These are phyloP conservation scores for Trichophyton mentagrophytes DNA, from an alignment of 2,329 filamentous ascomycete genomes.

Conservation along the genomic window DNA sequence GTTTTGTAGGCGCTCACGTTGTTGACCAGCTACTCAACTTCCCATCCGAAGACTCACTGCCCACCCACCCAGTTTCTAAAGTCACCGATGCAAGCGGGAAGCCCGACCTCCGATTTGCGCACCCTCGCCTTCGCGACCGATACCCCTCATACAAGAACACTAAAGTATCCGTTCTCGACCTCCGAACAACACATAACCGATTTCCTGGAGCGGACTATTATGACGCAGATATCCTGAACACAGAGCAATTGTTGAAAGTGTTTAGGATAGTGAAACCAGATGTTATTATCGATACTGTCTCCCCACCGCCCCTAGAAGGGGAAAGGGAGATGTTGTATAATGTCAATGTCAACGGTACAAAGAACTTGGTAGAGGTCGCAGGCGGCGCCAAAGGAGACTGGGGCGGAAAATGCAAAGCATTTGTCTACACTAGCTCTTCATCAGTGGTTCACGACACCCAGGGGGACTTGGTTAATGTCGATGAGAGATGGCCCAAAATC, in stretches of 20 bases:
- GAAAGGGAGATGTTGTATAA: conserved; percentile 54
- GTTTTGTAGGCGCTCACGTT: conserved; percentile 73
- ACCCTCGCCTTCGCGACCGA: conserved; percentile 27
- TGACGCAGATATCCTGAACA: conserved; percentile 65
- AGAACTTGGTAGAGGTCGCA: conserved; percentile 52
- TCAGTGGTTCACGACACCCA: conserved; percentile 76
- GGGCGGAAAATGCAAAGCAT: conserved; percentile 52
- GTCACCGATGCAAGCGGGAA: conserved; percentile 10
- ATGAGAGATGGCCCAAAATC: conserved; percentile 69
- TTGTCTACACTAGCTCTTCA: conserved; percentile 84
- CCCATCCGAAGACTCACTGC: conserved; percentile 30
- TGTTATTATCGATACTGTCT: conserved; percentile 84
- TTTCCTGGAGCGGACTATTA: conserved; percentile 51
- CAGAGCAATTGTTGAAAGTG: conserved; percentile 46
- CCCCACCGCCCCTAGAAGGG: conserved; percentile 43
- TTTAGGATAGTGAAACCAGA: conserved; percentile 59
- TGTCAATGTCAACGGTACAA: conserved; percentile 82
- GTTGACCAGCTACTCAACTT: conserved; percentile 58
- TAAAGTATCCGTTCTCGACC: conserved; percentile 57
- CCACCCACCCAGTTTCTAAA: conserved; percentile 1
- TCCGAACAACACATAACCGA: conserved; percentile 58
- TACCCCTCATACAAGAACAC: conserved; percentile 34
- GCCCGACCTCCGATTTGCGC: conserved; percentile 26
- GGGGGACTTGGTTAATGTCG: conserved; percentile 67
- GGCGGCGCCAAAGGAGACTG: conserved; percentile 53